Conservation (phyloP, 345 rosid species). For the Citrus reticulata region DNA sequence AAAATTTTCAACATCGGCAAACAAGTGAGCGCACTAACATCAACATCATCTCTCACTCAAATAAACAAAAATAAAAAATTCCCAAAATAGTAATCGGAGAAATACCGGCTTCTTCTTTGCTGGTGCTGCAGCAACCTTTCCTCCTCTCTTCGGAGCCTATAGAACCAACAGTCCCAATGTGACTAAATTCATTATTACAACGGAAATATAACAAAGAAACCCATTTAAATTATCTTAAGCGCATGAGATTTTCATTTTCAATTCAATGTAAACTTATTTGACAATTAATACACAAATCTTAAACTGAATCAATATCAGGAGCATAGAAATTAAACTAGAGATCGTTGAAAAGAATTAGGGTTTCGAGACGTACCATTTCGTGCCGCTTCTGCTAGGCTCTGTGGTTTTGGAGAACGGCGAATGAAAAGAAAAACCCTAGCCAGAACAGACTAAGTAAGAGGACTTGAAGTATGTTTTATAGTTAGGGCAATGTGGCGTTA, state of each 20-base stretch:
- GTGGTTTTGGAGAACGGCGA: background rate
- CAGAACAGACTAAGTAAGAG: background rate
- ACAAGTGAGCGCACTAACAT: background rate
- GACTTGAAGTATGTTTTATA: background rate
- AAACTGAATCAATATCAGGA: background rate
- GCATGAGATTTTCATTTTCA: background rate
- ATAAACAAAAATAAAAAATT: background rate
- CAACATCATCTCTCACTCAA: background rate
- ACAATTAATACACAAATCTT: background rate
- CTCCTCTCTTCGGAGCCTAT: conserved; percentile 31
- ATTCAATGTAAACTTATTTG: background rate
- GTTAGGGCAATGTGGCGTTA: background rate
- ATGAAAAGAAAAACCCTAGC: background rate
- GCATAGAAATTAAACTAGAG: background rate
- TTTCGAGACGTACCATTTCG: conserved; percentile 6
- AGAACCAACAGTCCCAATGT: background rate
- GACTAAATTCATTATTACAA: background rate
- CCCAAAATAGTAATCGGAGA: background rate
- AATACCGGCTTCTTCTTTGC: conserved; percentile 29
- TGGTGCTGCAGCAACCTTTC: conserved; percentile 14
- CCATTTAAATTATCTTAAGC: background rate
- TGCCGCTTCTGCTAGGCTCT: background rate
- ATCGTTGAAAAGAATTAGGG: background rate
- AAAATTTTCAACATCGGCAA: background rate
- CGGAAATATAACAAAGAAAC: background rate